Percentiles rank a stretch among this genome's conserved stretches.
Conservation (phyloP, 108 stramenopile genomes). For the Mediolabrus comicus region DNA sequence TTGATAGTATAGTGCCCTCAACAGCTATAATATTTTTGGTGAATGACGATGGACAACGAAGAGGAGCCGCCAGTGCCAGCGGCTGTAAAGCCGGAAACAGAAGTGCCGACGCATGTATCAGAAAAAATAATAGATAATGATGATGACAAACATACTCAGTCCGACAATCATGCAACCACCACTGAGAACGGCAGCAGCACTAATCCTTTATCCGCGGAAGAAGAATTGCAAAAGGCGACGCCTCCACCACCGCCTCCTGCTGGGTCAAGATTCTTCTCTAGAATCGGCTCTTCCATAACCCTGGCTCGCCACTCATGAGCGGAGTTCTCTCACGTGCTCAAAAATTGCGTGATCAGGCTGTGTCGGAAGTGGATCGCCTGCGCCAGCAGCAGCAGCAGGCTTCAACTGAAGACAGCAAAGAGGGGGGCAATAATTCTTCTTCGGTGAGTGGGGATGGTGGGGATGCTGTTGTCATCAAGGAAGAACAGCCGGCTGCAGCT, state of each 20-base stretch:
- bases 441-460: not conserved
- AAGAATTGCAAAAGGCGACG: not conserved
- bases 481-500: not conserved
- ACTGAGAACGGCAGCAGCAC: not conserved
- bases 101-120: too few species aligned
- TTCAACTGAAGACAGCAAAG: not conserved
- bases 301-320: not conserved
- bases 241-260: not conserved
- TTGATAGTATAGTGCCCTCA: too few species aligned
- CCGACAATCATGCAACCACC: not conserved
- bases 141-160: too few species aligned
- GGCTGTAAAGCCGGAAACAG: too few species aligned
- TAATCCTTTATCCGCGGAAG: too few species aligned
- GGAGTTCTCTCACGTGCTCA: not conserved
- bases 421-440: not conserved
- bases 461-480: not conserved
- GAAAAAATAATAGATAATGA: too few species aligned
- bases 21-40: too few species aligned
- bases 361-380: slow-evolving; percentile 12
- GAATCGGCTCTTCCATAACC: not conserved
- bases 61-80: too few species aligned
- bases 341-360: slow-evolving; percentile 5
- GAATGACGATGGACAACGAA: too few species aligned
- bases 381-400: not conserved
- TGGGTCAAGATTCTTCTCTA: not conserved